Base-by-base conservation (phyloP, 2,329 filamentous ascomycete species). In the Bimuria novae-zelandiae region DNA sequence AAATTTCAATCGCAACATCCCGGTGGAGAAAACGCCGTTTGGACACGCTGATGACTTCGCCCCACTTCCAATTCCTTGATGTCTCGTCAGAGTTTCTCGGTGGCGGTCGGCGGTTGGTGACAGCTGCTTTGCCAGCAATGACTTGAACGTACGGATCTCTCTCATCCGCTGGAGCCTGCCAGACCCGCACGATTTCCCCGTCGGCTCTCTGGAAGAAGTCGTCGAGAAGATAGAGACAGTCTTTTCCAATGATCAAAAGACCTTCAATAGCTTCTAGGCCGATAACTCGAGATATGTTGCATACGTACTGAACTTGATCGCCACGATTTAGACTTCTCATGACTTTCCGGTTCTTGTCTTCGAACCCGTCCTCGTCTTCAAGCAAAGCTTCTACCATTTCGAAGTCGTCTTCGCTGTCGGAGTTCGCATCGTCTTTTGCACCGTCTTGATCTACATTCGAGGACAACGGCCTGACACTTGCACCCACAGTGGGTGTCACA, bases 291-390 rank as follows among this genome's bases (percentile, higher is more conserved):
- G 94, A 97, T 44, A 97, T 88, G 64, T 99, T 99, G 79, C 91
- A 96, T 1, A 97, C 91, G 51, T 90, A 89, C 70, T 97, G 90
- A 1, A 99, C 93, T 51, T 92, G 85, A 65, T 99, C 94, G 4
- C 92, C 92, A 11, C 89, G 88, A 63, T 96, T 89, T 10, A 99
- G 80, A 58, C 91, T 93, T 46, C 94, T 85, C 91, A 97, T 95
- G 39, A 99, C 93, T 73, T 97, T 97, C 39, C 95, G 85, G 67
- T 99, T 97, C 78, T 97, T 97, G 73, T 99, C 95, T 74, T 99
- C 95, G 57, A 95, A 95, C 1, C 87, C 88, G 61, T 94, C 91
- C 22, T 90, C 84, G 35, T 89, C 85, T 51, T 93, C 89, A 64
- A 92, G 92, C 0, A 93, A 92, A 56, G 97, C 93, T 55, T 97